Conservation (phyloP, 2,329 filamentous ascomycete species). For the Boeremia lycopersici region DNA sequence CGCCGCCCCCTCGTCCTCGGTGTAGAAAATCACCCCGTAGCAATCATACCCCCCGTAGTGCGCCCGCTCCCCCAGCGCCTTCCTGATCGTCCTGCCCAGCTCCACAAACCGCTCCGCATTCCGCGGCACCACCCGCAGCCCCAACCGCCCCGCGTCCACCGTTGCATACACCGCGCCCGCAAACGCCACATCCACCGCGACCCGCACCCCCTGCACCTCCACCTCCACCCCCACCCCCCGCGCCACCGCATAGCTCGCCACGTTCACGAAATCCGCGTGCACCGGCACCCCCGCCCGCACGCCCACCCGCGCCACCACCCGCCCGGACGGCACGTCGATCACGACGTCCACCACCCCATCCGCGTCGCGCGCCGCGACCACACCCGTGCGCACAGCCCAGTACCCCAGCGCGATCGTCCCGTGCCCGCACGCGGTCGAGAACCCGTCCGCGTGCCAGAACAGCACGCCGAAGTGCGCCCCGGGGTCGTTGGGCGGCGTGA, state of each 20-base stretch:
- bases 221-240: neutral
- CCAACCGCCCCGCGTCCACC: conserved; percentile 12
- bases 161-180: conserved; percentile 15
- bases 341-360: conserved; percentile 10
- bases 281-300: conserved; percentile 8
- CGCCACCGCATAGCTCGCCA: conserved; percentile 10
- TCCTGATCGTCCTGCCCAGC: conserved; percentile 14
- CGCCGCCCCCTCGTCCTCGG: conserved; percentile 5
- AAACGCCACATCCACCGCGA: conserved; percentile 2
- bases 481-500: conserved; percentile 50
- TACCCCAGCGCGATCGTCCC: conserved; percentile 57
- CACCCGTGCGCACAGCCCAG: conserved; percentile 9
- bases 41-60: conserved; percentile 13
- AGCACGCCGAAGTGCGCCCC: conserved; percentile 57
- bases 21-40: conserved; percentile 16
- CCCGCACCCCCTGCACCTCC: neutral
- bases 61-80: conserved; percentile 1
- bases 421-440: conserved; percentile 60
- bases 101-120: conserved; percentile 1
- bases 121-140: conserved; percentile 3
- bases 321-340: conserved; percentile 18
- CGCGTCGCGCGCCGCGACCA: conserved; percentile 4
- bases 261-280: conserved; percentile 17
- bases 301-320: conserved; percentile 4
- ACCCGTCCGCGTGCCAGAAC: conserved; percentile 57